Percentiles rank a stretch among this genome's conserved stretches.
phyloP scores from a whole-genome alignment of 2,329 filamentous ascomycete species.

The Parastagonospora avenae region DNA sequence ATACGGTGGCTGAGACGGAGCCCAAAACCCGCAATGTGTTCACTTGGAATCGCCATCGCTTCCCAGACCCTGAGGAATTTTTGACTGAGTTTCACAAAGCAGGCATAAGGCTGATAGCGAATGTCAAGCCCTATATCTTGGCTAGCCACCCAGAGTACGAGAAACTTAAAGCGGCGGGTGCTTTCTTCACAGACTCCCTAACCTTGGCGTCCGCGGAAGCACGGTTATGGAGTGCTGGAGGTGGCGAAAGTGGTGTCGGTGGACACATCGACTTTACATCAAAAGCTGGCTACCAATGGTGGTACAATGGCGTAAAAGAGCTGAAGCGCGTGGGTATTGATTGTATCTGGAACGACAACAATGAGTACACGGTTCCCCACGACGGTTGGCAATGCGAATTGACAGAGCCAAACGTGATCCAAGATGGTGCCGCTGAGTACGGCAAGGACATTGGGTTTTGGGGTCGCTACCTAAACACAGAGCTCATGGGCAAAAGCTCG shows the following conservation, averaged over 20 bases:
- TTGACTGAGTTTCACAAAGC: slow-evolving; percentile 65
- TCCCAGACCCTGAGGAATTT: slow-evolving; percentile 70
- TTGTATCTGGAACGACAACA: slow-evolving; percentile 81
- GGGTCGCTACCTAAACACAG: slow-evolving; percentile 72
- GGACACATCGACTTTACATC: slow-evolving; percentile 77
- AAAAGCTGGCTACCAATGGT: slow-evolving; percentile 69
- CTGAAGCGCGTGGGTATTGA: slow-evolving; percentile 70
- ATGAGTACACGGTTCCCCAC: slow-evolving; percentile 71
- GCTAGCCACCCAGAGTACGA: slow-evolving; percentile 69
- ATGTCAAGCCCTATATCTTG: slow-evolving; percentile 75
- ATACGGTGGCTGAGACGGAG: slow-evolving; percentile 69
- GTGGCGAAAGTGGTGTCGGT: slow-evolving; percentile 71
- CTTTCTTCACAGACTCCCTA: slow-evolving; percentile 66
- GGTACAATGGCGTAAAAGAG: slow-evolving; percentile 69
- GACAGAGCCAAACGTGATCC: slow-evolving; percentile 44
- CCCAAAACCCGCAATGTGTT: slow-evolving; percentile 74
- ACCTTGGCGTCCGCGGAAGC: slow-evolving; percentile 59
- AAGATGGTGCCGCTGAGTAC: slow-evolving; percentile 39
- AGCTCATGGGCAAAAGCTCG: slow-evolving; percentile 73
- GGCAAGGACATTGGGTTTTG: slow-evolving; percentile 66
- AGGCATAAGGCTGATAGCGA: slow-evolving; percentile 71
- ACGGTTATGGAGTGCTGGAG: slow-evolving; percentile 73
- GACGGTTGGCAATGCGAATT: slow-evolving; percentile 70
- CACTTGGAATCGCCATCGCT: slow-evolving; percentile 73
- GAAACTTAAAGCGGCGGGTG: slow-evolving; percentile 62